Conservation (phyloP, 2,329 filamentous ascomycete genomes). For the Eurotiales sp. region DNA sequence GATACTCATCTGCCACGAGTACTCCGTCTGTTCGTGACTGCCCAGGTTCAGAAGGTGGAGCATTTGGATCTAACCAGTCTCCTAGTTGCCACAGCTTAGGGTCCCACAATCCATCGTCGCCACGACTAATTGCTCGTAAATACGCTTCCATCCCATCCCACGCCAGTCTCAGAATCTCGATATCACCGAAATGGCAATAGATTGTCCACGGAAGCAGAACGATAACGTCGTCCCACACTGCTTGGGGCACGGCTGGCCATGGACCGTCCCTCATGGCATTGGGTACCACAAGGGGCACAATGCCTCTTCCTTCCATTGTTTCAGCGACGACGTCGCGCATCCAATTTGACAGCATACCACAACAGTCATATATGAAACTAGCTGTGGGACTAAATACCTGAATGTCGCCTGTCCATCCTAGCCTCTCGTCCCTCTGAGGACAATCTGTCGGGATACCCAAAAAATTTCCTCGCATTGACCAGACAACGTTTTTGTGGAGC, state of each 20-base stretch:
- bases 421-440: constrained; percentile 53
- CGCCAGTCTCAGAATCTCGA: constrained; percentile 28
- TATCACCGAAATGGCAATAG: constrained; percentile 34
- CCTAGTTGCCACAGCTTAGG: constrained; percentile 32
- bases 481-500: constrained; percentile 53
- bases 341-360: constrained; percentile 51
- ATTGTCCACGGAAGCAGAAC: constrained; percentile 35
- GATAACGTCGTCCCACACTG: constrained; percentile 39
- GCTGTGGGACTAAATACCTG: constrained; percentile 51
- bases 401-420: constrained; percentile 54
- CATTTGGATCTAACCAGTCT: constrained; percentile 42
- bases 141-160: constrained; percentile 29
- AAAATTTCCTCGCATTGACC: constrained; percentile 60
- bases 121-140: constrained; percentile 31
- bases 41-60: constrained; percentile 33
- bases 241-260: constrained; percentile 21
- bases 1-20: constrained; percentile 39
- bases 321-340: constrained; percentile 45
- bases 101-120: constrained; percentile 34
- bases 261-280: constrained; percentile 17
- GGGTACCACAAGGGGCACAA: constrained; percentile 32
- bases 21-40: constrained; percentile 29
- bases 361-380: constrained; percentile 52
- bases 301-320: constrained; percentile 23
- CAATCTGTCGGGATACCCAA: constrained; percentile 57